Conservation (phyloP, 2,329 filamentous ascomycete genomes). For the Xylaria sp. region DNA sequence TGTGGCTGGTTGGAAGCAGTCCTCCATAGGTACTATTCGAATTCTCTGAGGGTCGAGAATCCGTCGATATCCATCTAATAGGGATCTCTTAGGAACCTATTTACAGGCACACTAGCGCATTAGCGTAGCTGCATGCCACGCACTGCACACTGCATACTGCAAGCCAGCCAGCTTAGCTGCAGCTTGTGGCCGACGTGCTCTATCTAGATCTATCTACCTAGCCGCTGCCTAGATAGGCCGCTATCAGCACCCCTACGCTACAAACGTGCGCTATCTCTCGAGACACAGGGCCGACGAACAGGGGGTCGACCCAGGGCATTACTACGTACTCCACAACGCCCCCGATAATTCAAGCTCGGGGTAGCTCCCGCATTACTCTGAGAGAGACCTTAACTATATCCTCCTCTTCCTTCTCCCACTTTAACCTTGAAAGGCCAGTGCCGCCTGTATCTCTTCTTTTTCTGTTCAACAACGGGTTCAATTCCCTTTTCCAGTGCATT, state of each 20-base stretch:
- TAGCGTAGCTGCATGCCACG: conserved; percentile 21
- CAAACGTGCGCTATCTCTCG: conserved; percentile 7
- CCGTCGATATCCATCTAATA: neutral
- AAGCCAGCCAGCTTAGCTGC: conserved; percentile 20
- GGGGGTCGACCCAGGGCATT: too few species aligned
- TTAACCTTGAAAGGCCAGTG: conserved; percentile 25
- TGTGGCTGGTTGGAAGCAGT: neutral
- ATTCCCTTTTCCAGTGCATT: conserved; percentile 2
- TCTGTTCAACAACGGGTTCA: conserved; percentile 4
- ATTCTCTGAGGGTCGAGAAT: neutral
- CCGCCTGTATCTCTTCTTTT: conserved; percentile 13
- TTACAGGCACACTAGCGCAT: neutral
- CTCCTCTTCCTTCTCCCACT: neutral
- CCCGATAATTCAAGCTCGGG: conserved; percentile 20
- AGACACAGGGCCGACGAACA: conserved; percentile 18
- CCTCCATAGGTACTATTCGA: neutral
- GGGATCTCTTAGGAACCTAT: conserved; percentile 7
- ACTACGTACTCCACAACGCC: conserved; percentile 23
- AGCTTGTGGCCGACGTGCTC: neutral
- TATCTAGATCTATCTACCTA: neutral
- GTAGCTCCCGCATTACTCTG: conserved; percentile 6
- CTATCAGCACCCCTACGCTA: neutral
- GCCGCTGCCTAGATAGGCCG: neutral
- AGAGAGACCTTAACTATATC: neutral
- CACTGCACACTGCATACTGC: conserved; percentile 20